Evolutionary conservation across 73 alveolate genomes (phyloP).

Genomic region (Paramecium octaurelia): DNA sequence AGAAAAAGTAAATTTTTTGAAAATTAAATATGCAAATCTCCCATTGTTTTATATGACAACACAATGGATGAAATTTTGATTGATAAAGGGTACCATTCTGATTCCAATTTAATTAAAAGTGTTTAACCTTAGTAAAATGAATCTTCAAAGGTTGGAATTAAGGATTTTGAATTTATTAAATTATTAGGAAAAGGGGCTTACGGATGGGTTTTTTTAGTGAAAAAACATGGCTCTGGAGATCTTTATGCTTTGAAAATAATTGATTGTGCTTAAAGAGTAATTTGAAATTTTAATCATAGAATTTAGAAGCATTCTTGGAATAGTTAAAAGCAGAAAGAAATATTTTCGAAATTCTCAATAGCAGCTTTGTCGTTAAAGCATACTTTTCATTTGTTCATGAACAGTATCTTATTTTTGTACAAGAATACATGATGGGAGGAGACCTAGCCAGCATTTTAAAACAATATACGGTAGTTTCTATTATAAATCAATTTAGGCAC

Average conservation of each 20-base stretch:
- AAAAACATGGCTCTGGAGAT: slow-evolving; percentile 59
- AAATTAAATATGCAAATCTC: neutral
- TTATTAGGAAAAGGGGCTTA: slow-evolving; percentile 60
- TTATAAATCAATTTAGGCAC: neutral
- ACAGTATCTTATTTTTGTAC: slow-evolving; percentile 56
- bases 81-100: slow-evolving; percentile 45
- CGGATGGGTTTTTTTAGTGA: slow-evolving; percentile 56
- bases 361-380: slow-evolving; percentile 56
- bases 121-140: neutral
- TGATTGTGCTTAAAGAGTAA: slow-evolving; percentile 52
- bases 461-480: slow-evolving; percentile 2
- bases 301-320: neutral
- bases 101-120: neutral
- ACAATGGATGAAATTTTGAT: neutral
- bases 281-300: neutral
- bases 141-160: slow-evolving; percentile 6
- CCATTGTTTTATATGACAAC: neutral
- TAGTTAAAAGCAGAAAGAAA: slow-evolving; percentile 54
- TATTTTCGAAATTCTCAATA: slow-evolving; percentile 28
- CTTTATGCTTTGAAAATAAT: slow-evolving; percentile 60
- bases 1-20: neutral
- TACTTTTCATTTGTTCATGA: slow-evolving; percentile 59
- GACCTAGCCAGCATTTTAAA: slow-evolving; percentile 50
- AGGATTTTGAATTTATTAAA: slow-evolving; percentile 57
- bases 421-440: slow-evolving; percentile 67